Evolutionary conservation across 2,329 filamentous ascomycete species (phyloP), one percentile per base, ranked within the genome.

Genomic region (Salinomyces thailandicus): DNA sequence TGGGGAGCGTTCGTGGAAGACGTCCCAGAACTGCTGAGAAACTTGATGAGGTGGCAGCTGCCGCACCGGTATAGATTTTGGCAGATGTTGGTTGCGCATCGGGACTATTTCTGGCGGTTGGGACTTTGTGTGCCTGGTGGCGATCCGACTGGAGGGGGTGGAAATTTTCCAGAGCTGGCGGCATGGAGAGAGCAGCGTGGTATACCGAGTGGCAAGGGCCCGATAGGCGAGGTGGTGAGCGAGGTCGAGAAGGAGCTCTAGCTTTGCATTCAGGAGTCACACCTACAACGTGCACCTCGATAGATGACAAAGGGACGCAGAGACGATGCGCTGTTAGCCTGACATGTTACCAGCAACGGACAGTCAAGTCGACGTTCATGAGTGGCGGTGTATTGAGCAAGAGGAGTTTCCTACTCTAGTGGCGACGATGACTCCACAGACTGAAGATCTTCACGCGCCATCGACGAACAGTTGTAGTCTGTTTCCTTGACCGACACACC

Each of bases 61-160:
- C 68, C 62, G 13, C 61, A 60, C 59, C 73, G 60, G 58, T 87
- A 72, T 50, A 83, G 81, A 58, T 71, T 93, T n/a, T 94, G 89
- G 85, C 77, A 94, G 61, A 65, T 95, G 5, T 80, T 96, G 54
- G 93, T 93, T 60, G 83, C 87, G 1, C 91, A 98, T 62, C 69
- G 91, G 27, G 91, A 98, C 62, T 98, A 98, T 60, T 96, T 98
- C 62, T 93, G 85, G 84, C 73, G 91, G 38, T 61, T 98, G 35
- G 91, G 91, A 0, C 64, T 96, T 18, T 98, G 91, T 62, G 69
- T 95, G 2, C 87, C 89, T 24, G 52, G 52, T n/a, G 54, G 54
- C 27, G 54, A 56, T 45, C 50, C 50, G 11, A 26, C 22, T 9
- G 22, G 22, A n/a, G 22, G 22, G n/a, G 22, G 22, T n/a, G 22